Evolutionary conservation across 331 rosid genomes (phyloP).

Genomic region (Dryas integrifolia): DNA sequence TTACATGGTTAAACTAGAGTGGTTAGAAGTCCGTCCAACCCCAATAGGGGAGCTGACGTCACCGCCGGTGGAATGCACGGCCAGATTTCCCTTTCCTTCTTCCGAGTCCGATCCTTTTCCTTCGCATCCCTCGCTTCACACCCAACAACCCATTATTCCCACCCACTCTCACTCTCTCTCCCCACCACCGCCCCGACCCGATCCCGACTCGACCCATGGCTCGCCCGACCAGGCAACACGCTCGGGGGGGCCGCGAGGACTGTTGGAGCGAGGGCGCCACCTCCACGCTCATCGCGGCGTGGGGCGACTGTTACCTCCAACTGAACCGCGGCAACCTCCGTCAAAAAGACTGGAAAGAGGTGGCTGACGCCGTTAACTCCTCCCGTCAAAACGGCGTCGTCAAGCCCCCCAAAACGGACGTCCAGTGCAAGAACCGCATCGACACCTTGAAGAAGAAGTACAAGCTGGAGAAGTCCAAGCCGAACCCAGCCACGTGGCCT

Average conservation of each 20-base stretch:
- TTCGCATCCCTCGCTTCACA: background rate
- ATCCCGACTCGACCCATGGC: constrained; percentile 22
- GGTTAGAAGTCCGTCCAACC: constrained; percentile 14
- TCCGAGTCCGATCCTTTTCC: constrained; percentile 22
- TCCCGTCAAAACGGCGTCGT: constrained; percentile 26
- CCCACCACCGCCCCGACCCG: background rate
- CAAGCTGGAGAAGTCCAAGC: constrained; percentile 45
- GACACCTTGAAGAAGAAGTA: constrained; percentile 58
- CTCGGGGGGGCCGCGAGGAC: constrained; percentile 39
- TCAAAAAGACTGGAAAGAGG: constrained; percentile 53
- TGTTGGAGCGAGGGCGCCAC: constrained; percentile 56
- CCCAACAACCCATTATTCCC: background rate
- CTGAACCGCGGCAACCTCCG: constrained; percentile 52
- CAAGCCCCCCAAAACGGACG: constrained; percentile 40
- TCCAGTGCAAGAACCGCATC: constrained; percentile 52
- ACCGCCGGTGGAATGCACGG: constrained; percentile 33
- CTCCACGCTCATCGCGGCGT: constrained; percentile 36
- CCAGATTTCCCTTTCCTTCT: constrained; percentile 21
- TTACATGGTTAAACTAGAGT: background rate
- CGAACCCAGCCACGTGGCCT: constrained; percentile 40
- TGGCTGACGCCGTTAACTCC: constrained; percentile 39
- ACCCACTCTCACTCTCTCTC: background rate
- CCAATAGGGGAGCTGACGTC: constrained; percentile 31
- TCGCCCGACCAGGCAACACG: constrained; percentile 23
- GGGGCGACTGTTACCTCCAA: constrained; percentile 48